These are phyloP conservation scores for Anisodus tanguticus DNA, from an alignment of 257 asterid species.

Conservation along the genomic window DNA sequence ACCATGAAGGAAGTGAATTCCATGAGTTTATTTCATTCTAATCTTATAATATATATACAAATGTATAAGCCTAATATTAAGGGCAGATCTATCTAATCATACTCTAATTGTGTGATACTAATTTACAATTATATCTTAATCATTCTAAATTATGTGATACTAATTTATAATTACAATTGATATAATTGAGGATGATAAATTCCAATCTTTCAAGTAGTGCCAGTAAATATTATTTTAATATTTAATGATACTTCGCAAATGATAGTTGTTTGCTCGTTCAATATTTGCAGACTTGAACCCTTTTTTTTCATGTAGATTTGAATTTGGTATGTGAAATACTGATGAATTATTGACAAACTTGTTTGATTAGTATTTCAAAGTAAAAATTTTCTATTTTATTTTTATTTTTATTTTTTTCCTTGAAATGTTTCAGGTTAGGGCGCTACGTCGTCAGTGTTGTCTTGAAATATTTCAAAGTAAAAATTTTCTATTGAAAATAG, in stretches of 20 bases:
- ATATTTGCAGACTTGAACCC: not conserved
- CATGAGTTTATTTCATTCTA: too few species aligned
- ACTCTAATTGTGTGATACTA: too few species aligned
- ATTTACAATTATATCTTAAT: too few species aligned
- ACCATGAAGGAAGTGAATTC: too few species aligned
- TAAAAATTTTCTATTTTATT: not conserved
- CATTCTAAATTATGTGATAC: too few species aligned
- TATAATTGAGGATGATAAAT: too few species aligned
- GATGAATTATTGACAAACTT: not conserved
- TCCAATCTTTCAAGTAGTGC: not conserved
- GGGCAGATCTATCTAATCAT: too few species aligned
- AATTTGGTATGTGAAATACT: not conserved
- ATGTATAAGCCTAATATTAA: too few species aligned
- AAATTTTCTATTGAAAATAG: too few species aligned
- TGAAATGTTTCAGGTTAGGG: slow-evolving; percentile 41
- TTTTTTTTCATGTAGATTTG: not conserved
- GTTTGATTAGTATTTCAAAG: not conserved
- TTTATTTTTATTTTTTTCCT: not conserved
- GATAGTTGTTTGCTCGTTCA: not conserved
- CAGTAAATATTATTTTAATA: not conserved
- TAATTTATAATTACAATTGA: too few species aligned
- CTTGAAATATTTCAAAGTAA: too few species aligned
- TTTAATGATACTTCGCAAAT: not conserved
- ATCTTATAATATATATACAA: too few species aligned
- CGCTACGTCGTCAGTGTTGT: slow-evolving; percentile 67